These are phyloP conservation scores for Pestalotiopsis sp. DNA, from an alignment of 2,329 filamentous ascomycete species.

Conservation along the genomic window DNA sequence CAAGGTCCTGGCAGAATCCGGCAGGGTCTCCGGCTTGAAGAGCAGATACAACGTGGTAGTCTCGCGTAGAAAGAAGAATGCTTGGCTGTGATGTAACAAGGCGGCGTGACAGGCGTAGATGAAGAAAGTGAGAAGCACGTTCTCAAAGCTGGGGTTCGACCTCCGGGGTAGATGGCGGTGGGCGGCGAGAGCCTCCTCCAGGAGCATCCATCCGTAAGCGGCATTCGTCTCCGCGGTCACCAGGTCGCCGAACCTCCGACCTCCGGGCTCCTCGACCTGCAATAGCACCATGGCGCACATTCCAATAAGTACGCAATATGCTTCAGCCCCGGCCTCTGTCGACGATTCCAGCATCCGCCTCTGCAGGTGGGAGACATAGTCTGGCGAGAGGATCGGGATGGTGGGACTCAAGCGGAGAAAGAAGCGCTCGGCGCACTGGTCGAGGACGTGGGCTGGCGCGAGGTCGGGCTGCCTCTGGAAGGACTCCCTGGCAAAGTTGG, in stretches of 20 bases:
- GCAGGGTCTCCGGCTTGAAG: constrained; percentile 31
- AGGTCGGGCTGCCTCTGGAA: constrained; percentile 35
- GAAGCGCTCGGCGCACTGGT: constrained; percentile 42
- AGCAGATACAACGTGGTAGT: constrained; percentile 43
- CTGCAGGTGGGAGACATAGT: constrained; percentile 37
- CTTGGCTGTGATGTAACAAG: constrained; percentile 44
- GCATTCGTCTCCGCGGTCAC: constrained; percentile 37
- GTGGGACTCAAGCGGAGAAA: constrained; percentile 42
- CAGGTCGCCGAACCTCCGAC: constrained; percentile 32
- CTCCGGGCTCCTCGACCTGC: constrained; percentile 41
- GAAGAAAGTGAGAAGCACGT: constrained; percentile 44
- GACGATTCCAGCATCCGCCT: constrained; percentile 19
- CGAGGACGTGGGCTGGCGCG: constrained; percentile 35
- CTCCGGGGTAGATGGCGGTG: constrained; percentile 36
- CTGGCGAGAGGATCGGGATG: constrained; percentile 43
- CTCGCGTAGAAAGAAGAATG: constrained; percentile 47
- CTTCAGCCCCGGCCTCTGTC: constrained; percentile 33
- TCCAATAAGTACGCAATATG: constrained; percentile 38
- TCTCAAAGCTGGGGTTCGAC: constrained; percentile 39
- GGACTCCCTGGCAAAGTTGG: constrained; percentile 25
- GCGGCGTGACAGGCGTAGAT: constrained; percentile 46
- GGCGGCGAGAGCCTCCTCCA: constrained; percentile 37
- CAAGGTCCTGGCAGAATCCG: constrained; percentile 25
- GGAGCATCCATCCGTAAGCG: constrained; percentile 39
- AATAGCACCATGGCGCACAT: constrained; percentile 44